Base-by-base conservation (phyloP, 1,284 basidiomycete genomes). In the Cutaneotrichosporon mucoides region DNA sequence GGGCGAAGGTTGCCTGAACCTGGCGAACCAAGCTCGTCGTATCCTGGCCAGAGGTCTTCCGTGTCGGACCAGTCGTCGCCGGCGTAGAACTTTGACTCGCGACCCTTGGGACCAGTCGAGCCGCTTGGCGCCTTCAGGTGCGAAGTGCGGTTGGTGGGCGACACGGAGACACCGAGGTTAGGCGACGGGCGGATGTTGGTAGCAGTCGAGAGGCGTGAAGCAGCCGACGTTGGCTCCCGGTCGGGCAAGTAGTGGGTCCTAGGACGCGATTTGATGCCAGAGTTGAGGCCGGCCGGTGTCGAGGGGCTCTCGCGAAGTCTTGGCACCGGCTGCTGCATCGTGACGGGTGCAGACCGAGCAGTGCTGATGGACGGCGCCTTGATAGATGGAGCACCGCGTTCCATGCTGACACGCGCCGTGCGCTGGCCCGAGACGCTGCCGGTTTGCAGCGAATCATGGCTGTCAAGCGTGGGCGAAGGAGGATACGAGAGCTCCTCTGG, bases 191-290 rank as follows among this genome's bases (percentile, higher is more conserved):
- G 56, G 8, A 53, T 55, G 15, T 33, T 46, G 34, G 37, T 53
- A 40, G 53, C 42, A 3, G 44, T 55, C 47, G 35, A 43, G 12
- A 33, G 58, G 51, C 34, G 59, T 53, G 24, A 49, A 47, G 57
- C 36, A 24, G 52, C 56, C 6, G 53, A 44, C 11, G 52, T 46
- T 0, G 67, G 66, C 50, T 73, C 73, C 5, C 69, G 55, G 34
- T 73, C 71, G 1, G 69, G 68, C 13, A 68, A 55, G 62, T 72
- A 73, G 15, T 76, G 73, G 12, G 75, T 75, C 13, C 65, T 56
- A 5, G 75, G 75, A 35, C 75, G 64, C 13, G 57, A 16, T 45
- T 60, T 56, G 8, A 57, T 55, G 5, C 53, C 54, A 55, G 53
- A 56, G 48, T 55, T 67, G 9, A 73, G 64, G 46, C 69, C 68